Evolutionary conservation across 2,329 filamentous ascomycete genomes (phyloP).

Genomic region (Paramyrothecium sp.): DNA sequence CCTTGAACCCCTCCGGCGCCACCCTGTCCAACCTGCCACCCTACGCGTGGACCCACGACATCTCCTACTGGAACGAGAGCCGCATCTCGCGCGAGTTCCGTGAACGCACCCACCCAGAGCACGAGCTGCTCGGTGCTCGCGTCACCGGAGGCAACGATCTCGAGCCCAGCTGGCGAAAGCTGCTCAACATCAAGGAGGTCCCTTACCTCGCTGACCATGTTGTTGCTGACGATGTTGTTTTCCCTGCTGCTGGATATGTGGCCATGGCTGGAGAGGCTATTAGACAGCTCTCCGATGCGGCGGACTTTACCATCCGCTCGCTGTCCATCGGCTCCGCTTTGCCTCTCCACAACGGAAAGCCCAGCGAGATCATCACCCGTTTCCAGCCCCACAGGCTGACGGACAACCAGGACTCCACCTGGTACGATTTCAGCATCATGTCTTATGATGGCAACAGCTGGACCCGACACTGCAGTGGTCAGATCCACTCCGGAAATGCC

Average conservation of each 20-base stretch:
- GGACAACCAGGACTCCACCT: background rate
- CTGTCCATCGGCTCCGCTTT: background rate
- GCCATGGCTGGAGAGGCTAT: slow-evolving; percentile 38
- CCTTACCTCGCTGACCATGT: slow-evolving; percentile 41
- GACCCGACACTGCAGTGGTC: background rate
- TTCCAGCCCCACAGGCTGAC: background rate
- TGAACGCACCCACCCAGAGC: background rate
- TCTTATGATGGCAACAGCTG: background rate
- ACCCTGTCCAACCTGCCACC: background rate
- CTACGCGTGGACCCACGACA: background rate
- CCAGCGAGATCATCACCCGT: background rate
- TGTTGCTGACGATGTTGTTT: slow-evolving; percentile 36
- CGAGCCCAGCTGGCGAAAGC: slow-evolving; percentile 29
- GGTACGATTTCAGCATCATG: background rate
- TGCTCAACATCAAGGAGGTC: slow-evolving; percentile 32
- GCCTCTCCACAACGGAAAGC: background rate
- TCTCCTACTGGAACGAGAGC: background rate
- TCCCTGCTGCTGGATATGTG: slow-evolving; percentile 38
- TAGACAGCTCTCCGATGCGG: slow-evolving; percentile 18
- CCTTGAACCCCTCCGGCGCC: background rate
- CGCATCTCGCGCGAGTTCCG: background rate
- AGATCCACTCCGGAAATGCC: background rate
- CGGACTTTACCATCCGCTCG: background rate
- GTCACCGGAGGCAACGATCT: background rate
- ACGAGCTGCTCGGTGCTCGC: background rate